A percentile compares a stretch with the other conserved stretches of the same genome.
phyloP scores from a whole-genome alignment of 257 asterid genomes.

The Plantago ovata region DNA sequence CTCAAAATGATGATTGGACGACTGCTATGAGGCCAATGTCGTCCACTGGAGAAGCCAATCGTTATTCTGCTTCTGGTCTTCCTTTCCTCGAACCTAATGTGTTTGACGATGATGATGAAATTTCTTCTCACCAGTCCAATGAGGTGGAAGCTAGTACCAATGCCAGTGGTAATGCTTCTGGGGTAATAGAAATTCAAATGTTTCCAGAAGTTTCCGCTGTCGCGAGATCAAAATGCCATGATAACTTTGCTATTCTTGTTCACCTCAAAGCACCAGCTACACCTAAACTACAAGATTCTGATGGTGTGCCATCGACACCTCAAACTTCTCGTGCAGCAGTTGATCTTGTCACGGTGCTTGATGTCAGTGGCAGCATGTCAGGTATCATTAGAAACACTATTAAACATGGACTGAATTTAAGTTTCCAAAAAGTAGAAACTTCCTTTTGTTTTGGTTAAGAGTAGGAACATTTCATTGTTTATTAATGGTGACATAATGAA shows the following conservation, averaged over 20 bases:
- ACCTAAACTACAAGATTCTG: slow-evolving; percentile 18
- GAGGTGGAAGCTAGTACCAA: slow-evolving; percentile 16
- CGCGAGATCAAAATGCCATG: slow-evolving; percentile 36
- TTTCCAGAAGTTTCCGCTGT: slow-evolving; percentile 70
- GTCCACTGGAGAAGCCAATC: slow-evolving; percentile 31
- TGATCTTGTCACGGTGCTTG: slow-evolving; percentile 86
- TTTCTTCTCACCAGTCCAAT: slow-evolving; percentile 24
- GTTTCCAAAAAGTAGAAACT: too few relatives aligned
- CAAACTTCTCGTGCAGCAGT: slow-evolving; percentile 65
- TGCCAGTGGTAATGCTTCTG: slow-evolving; percentile 17
- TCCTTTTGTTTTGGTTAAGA: not conserved
- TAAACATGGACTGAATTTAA: too few relatives aligned
- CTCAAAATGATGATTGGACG: slow-evolving; percentile 43
- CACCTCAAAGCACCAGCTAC: slow-evolving; percentile 74
- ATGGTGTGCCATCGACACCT: slow-evolving; percentile 19
- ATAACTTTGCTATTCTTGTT: slow-evolving; percentile 53
- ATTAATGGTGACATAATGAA: not conserved
- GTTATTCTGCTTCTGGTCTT: slow-evolving; percentile 23
- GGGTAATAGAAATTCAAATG: slow-evolving; percentile 43
- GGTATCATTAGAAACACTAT: slow-evolving; percentile 16
- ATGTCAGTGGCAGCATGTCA: slow-evolving; percentile 98
- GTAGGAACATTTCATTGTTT: not conserved
- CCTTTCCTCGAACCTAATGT: slow-evolving; percentile 47
- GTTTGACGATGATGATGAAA: slow-evolving; percentile 78
- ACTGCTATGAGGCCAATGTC: slow-evolving; percentile 41